Evolutionary conservation across 352 stramenopile species (phyloP).

Genomic region (Globisporangium ultimum): DNA sequence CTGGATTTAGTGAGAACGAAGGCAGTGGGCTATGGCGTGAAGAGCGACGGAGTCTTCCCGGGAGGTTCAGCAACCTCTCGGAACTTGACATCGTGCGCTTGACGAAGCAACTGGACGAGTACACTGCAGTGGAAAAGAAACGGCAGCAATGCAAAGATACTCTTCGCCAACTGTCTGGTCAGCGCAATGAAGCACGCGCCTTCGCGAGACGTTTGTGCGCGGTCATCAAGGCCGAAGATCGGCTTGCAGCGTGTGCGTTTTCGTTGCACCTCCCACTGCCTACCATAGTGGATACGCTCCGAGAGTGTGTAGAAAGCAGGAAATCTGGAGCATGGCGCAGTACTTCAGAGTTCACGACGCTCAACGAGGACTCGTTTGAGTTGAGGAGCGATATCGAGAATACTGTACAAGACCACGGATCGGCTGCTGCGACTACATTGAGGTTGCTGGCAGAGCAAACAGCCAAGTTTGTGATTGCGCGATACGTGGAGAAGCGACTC

Average conservation of each 20-base stretch:
- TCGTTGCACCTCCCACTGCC: constrained; percentile 17
- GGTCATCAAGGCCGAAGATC: constrained; percentile 21
- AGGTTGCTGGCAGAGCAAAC: neutral
- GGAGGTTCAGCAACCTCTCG: neutral
- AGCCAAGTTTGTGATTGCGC: constrained; percentile 11
- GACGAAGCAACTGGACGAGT: constrained; percentile 24
- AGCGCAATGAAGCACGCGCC: constrained; percentile 6
- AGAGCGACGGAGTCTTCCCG: neutral
- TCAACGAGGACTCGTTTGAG: neutral
- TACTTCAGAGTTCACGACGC: neutral
- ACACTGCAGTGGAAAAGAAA: constrained; percentile 11
- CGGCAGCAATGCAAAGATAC: constrained; percentile 17
- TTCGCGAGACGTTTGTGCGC: constrained; percentile 24
- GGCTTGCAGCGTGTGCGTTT: constrained; percentile 13
- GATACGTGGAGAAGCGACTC: constrained; percentile 25
- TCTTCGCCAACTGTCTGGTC: constrained; percentile 9
- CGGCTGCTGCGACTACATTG: neutral
- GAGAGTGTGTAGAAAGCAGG: constrained; percentile 2
- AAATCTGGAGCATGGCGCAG: neutral
- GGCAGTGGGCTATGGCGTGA: neutral
- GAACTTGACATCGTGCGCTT: constrained; percentile 31
- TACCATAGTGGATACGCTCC: constrained; percentile 9
- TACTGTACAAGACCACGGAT: neutral
- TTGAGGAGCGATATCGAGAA: neutral
- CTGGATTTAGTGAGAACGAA: neutral